A percentile compares a stretch with the other conserved stretches of the same genome.
These are phyloP conservation scores for Triadica sebifera DNA, from an alignment of 345 rosid genomes.

Conservation along the genomic window DNA sequence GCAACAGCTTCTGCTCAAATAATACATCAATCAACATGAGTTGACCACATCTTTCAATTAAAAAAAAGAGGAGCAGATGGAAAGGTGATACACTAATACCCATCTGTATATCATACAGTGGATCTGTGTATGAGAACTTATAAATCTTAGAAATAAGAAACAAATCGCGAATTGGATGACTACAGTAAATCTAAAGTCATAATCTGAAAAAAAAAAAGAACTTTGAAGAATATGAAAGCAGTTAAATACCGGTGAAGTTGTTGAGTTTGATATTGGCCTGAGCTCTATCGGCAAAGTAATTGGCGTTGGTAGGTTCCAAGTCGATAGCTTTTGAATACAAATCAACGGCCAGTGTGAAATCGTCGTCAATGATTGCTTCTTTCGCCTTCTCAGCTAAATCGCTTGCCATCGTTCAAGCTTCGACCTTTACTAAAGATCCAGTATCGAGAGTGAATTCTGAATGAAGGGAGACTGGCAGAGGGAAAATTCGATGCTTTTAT, in stretches of 20 bases:
- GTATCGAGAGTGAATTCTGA: neutral
- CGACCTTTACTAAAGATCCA: neutral
- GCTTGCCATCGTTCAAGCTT: constrained; percentile 45
- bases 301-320: constrained; percentile 59
- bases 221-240: neutral
- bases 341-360: constrained; percentile 72
- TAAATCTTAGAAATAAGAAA: too few relatives aligned
- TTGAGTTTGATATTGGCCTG: constrained; percentile 78
- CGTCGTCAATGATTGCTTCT: constrained; percentile 84
- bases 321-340: constrained; percentile 73
- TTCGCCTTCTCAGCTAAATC: constrained; percentile 68
- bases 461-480: neutral
- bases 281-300: constrained; percentile 78
- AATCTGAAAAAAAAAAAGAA: neutral
- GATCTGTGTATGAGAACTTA: too few relatives aligned
- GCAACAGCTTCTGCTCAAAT: constrained; percentile 67
- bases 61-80: neutral
- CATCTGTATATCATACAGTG: too few relatives aligned
- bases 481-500: neutral
- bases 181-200: too few relatives aligned
- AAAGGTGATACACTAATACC: too few relatives aligned
- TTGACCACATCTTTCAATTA: neutral
- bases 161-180: too few relatives aligned
- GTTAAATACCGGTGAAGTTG: constrained; percentile 55
- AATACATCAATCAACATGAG: neutral